Evolutionary conservation across 179 eudicot species (phyloP).

Genomic region (Amaranthus tricolor): DNA sequence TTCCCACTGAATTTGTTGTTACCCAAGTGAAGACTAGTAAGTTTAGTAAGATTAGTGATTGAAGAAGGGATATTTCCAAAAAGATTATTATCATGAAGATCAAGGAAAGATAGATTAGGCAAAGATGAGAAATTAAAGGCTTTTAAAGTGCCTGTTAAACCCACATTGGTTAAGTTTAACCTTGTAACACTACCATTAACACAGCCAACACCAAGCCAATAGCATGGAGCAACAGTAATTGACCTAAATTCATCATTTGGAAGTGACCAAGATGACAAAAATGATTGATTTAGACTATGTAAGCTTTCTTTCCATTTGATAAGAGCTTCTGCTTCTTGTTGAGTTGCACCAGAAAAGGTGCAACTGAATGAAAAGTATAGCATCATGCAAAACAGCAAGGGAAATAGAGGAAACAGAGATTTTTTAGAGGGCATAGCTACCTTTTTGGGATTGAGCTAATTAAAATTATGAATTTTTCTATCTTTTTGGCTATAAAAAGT

Average conservation of each 20-base stretch:
- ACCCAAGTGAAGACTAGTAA: constrained; percentile 33
- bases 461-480: not conserved
- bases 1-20: constrained; percentile 36
- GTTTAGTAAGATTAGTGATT: constrained; percentile 31
- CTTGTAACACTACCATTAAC: constrained; percentile 29
- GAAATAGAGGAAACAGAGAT: constrained; percentile 11
- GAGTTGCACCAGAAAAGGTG: constrained; percentile 16
- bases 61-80: constrained; percentile 44
- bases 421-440: constrained; percentile 15
- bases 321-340: constrained; percentile 45
- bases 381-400: constrained; percentile 3
- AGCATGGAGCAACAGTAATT: constrained; percentile 31
- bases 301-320: constrained; percentile 50
- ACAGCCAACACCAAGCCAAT: constrained; percentile 51
- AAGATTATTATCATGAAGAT: constrained; percentile 38
- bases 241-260: constrained; percentile 1
- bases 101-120: constrained; percentile 36
- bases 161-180: constrained; percentile 44
- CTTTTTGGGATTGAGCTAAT: not conserved
- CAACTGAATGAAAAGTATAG: constrained; percentile 12
- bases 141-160: constrained; percentile 41
- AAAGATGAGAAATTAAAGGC: constrained; percentile 43
- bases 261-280: constrained; percentile 40
- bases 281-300: constrained; percentile 28
- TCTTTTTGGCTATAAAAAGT: not conserved